phyloP scores from a whole-genome alignment of 495 filamentous ascomycete species.

The Xylaria grammica region DNA sequence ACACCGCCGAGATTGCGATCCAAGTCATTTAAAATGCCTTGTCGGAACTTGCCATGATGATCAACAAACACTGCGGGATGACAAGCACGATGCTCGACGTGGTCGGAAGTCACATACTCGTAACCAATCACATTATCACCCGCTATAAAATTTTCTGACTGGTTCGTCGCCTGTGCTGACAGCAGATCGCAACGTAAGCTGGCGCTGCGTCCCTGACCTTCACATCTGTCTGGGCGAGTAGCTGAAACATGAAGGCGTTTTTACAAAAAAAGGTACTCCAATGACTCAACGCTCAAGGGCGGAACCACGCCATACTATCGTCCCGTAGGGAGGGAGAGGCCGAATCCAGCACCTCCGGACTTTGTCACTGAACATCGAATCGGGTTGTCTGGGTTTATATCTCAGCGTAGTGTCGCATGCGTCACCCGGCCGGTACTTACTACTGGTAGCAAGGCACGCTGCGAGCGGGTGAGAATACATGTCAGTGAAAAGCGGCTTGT shows the following conservation, averaged over 20 bases:
- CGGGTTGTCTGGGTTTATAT: not conserved
- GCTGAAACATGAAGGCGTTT: not conserved
- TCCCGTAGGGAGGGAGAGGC: not conserved
- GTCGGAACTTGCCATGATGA: too few species aligned
- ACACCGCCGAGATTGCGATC: not conserved
- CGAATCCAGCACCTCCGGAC: too few species aligned
- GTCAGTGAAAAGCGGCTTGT: not conserved
- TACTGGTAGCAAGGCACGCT: too few species aligned
- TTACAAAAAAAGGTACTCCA: not conserved
- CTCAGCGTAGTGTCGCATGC: not conserved
- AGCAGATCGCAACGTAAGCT: conserved; percentile 6
- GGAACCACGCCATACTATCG: not conserved
- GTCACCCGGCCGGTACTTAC: not conserved
- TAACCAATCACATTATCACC: not conserved
- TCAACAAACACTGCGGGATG: not conserved
- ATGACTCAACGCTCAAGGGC: not conserved
- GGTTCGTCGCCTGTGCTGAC: not conserved
- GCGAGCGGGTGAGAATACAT: too few species aligned
- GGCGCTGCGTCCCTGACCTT: not conserved
- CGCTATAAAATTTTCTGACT: not conserved
- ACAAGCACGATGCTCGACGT: not conserved
- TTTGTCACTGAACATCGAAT: not conserved
- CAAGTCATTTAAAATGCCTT: not conserved
- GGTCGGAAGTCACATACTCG: not conserved
- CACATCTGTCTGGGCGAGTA: not conserved